Evolutionary conservation across 2,329 filamentous ascomycete genomes (phyloP).

Genomic region (Amauroascus verrucosus): DNA sequence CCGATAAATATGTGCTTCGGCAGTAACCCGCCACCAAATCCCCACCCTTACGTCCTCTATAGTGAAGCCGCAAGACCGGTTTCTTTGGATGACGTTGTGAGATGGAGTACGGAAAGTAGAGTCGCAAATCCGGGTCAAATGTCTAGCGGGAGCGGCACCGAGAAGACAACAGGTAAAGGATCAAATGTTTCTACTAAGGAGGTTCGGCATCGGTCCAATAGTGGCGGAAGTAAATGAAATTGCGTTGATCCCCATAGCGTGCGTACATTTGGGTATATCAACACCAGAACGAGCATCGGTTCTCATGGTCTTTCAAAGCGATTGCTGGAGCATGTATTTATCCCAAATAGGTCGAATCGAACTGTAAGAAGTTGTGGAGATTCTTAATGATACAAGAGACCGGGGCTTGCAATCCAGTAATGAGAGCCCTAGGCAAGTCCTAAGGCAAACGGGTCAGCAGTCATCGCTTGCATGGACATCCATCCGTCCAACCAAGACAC

Average conservation of each 20-base stretch:
- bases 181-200: background rate
- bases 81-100: background rate
- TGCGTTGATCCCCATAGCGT: background rate
- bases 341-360: too few relatives aligned
- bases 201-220: background rate
- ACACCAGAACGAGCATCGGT: background rate
- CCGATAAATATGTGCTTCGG: constrained; percentile 1
- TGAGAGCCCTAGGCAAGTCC: background rate
- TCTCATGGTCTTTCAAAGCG: background rate
- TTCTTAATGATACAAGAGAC: background rate
- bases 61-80: constrained; percentile 4
- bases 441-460: background rate
- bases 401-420: background rate
- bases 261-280: background rate
- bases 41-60: background rate
- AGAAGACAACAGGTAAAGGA: background rate
- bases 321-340: too few relatives aligned
- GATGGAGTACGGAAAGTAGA: background rate
- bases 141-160: background rate
- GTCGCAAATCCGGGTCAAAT: background rate
- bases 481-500: constrained; percentile 7
- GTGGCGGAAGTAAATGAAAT: background rate
- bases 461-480: constrained; percentile 4
- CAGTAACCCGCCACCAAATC: background rate
- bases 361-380: background rate